Base-by-base conservation (phyloP, 2,329 filamentous ascomycete species). In the Verticillium albo-atrum region DNA sequence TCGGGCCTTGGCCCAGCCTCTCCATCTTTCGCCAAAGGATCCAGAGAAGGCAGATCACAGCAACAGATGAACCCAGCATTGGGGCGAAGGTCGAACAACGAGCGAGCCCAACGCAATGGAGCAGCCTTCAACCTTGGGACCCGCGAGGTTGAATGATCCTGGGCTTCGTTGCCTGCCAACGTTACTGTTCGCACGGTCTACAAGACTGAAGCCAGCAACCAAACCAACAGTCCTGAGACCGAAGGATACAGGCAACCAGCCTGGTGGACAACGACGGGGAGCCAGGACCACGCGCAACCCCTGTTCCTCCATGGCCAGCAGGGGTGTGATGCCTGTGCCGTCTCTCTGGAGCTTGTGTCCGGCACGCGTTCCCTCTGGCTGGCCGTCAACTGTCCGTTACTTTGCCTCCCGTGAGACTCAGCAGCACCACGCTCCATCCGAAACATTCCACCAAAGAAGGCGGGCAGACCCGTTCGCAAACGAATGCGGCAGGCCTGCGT, bases 361-460 rank as follows among this genome's bases (percentile, higher is more conserved):
- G 54, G 54, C 25, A 56, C 25, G 54, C 14, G 25, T 56, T 56
- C 54, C 54, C 54, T 37, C 32, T 56, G 54, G 54, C 54, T n/a
- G 23, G 34, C 23, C 20, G 23, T 34, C 52, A 34, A 4, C 17
- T 14, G n/a, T 51, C 6, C 12, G 27, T 51, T 9, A 51, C 47
- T 25, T 51, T 15, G 34, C 34, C 34, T 37, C 34, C 30, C 34
- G 34, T 15, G 34, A 37, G 15, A 37, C n/a, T 42, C 35, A 42
- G 7, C 9, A 23, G 42, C 10, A 23, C n/a, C 42, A 50, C 42
- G 12, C 20, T n/a, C n/a, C 42, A 50, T 50, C 42, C 42, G 42
- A 50, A 23, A 50, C 42, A 25, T 9, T 50, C 42, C 42, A n/a
- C n/a, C 42, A 20, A 20, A 20, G 34, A n/a, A 37, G 34, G 17